phyloP scores from a whole-genome alignment of 176 grass and related monocot species.

The Alopecurus myosuroides region DNA sequence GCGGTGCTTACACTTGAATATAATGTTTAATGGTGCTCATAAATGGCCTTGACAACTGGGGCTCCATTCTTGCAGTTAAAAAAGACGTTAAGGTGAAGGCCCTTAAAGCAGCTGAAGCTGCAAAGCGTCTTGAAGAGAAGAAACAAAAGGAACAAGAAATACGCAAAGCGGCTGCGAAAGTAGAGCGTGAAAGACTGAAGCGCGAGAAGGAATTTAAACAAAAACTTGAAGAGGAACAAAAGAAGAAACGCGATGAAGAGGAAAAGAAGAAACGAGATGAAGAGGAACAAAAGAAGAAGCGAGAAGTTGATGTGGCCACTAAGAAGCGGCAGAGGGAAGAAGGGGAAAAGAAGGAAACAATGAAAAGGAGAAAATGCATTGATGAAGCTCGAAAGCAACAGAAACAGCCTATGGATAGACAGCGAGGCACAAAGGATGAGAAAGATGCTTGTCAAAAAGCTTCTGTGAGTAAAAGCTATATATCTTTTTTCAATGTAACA shows the following conservation, averaged over 20 bases:
- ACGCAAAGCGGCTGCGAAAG: slow-evolving; percentile 45
- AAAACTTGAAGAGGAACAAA: slow-evolving; percentile 58
- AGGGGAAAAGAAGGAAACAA: slow-evolving; percentile 64
- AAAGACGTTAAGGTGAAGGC: slow-evolving; percentile 68
- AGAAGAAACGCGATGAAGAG: slow-evolving; percentile 58
- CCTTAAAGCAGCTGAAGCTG: slow-evolving; percentile 60
- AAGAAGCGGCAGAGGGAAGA: slow-evolving; percentile 94
- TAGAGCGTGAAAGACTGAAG: slow-evolving; percentile 46
- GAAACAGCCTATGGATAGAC: slow-evolving; percentile 38
- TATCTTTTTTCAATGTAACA: background rate
- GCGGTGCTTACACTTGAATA: slow-evolving; percentile 1
- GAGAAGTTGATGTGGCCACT: slow-evolving; percentile 49
- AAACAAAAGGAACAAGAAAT: slow-evolving; percentile 53
- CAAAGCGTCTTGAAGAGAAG: slow-evolving; percentile 52
- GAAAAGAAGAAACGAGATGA: slow-evolving; percentile 65
- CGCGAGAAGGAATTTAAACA: slow-evolving; percentile 58
- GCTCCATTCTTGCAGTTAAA: slow-evolving; percentile 45
- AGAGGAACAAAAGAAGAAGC: slow-evolving; percentile 66
- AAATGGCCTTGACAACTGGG: slow-evolving; percentile 9
- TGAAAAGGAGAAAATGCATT: slow-evolving; percentile 56
- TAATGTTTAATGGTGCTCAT: slow-evolving; percentile 18
- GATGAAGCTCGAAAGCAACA: slow-evolving; percentile 61
- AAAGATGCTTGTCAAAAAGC: slow-evolving; percentile 42
- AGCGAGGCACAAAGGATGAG: slow-evolving; percentile 22
- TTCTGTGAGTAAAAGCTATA: slow-evolving; percentile 53